Evolutionary conservation across 139 green algal species (phyloP).

Genomic region (Penium margaritaceum): DNA sequence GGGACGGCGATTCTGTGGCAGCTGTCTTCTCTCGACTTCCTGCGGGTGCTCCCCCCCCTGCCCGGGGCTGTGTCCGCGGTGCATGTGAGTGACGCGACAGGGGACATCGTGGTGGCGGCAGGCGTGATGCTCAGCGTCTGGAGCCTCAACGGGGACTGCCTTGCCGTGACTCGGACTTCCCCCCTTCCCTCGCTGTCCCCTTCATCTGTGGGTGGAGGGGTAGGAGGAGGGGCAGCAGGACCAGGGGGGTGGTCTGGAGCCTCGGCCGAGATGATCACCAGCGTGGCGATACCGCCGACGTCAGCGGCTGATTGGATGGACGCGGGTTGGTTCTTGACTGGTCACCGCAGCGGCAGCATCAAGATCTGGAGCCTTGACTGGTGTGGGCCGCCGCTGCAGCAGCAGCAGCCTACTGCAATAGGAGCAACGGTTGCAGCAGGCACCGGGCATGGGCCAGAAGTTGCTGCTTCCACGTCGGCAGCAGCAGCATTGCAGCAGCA

Average conservation of each 20-base stretch:
- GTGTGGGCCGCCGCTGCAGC: too few relatives aligned
- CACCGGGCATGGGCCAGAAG: not conserved
- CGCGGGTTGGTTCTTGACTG: conserved; percentile 15
- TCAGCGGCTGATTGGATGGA: conserved; percentile 41
- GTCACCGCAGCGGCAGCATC: conserved; percentile 20
- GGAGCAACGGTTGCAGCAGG: not conserved
- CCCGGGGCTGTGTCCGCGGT: conserved; percentile 11
- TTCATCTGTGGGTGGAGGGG: too few relatives aligned
- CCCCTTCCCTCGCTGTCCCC: too few relatives aligned
- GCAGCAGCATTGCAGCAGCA: too few relatives aligned
- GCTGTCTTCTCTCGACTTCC: conserved; percentile 24
- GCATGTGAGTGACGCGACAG: conserved; percentile 23
- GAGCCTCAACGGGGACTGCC: conserved; percentile 38
- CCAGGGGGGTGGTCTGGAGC: too few relatives aligned
- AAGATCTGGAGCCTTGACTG: conserved; percentile 34
- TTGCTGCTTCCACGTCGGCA: too few relatives aligned
- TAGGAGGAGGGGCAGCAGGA: too few relatives aligned
- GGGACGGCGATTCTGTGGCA: conserved; percentile 63
- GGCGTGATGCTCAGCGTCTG: conserved; percentile 19
- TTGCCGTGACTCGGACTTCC: too few relatives aligned
- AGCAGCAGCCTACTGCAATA: too few relatives aligned
- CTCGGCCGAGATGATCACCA: too few relatives aligned
- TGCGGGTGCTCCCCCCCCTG: conserved; percentile 25
- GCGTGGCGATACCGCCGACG: too few relatives aligned
- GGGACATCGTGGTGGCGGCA: conserved; percentile 16